These are phyloP conservation scores for Podaxis rugospora DNA, from an alignment of 768 basidiomycete genomes.

Conservation along the genomic window DNA sequence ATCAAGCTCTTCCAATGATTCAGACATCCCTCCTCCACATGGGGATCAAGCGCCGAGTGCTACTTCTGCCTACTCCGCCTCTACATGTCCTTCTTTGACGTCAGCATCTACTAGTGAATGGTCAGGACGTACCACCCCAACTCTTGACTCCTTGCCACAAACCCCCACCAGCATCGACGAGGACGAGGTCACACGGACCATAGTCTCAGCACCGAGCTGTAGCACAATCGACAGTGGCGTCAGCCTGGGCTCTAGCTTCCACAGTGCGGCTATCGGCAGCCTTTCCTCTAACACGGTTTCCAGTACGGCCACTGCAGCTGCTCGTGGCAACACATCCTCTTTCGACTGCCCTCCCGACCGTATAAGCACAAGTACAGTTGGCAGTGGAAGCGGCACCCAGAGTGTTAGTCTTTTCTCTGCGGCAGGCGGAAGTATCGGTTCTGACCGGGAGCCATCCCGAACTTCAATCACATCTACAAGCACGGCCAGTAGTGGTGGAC, in stretches of 20 bases:
- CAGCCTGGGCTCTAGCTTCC: not conserved
- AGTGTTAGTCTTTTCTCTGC: not conserved
- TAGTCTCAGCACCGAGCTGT: slow-evolving; percentile 12
- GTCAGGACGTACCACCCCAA: slow-evolving; percentile 18
- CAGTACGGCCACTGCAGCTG: not conserved
- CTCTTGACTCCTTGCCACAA: slow-evolving; percentile 21
- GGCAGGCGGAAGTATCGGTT: not conserved
- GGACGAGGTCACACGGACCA: not conserved
- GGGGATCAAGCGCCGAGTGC: slow-evolving; percentile 9
- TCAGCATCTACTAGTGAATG: slow-evolving; percentile 19
- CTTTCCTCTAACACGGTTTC: not conserved
- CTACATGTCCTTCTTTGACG: slow-evolving; percentile 16
- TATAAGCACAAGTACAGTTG: not conserved
- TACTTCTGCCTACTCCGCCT: slow-evolving; percentile 8
- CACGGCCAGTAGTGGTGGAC: not conserved
- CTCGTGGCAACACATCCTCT: not conserved
- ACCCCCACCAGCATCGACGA: slow-evolving; percentile 30
- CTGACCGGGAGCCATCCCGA: not conserved
- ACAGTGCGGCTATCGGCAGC: not conserved
- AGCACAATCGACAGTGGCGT: slow-evolving; percentile 9
- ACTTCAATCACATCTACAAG: not conserved
- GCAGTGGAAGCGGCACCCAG: not conserved
- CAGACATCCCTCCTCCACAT: not conserved
- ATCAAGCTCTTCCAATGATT: not conserved
- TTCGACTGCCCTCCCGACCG: not conserved